Conservation (phyloP, 1,139 yeast species). For the Wickerhamomyces sp. region DNA sequence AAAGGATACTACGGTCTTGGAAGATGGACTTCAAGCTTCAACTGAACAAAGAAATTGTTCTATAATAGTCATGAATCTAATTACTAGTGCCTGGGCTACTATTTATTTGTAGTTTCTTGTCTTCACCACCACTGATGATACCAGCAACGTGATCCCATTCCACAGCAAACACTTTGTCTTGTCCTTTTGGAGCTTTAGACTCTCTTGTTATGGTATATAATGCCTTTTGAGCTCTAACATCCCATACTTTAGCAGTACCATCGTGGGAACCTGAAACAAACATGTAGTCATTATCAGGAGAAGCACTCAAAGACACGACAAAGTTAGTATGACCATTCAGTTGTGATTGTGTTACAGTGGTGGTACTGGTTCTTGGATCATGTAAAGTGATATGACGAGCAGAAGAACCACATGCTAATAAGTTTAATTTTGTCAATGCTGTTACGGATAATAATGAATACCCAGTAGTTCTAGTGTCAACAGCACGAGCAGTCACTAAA, state of each 20-base stretch:
- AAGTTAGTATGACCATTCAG: slow-evolving; percentile 89
- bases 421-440: slow-evolving; percentile 58
- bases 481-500: slow-evolving; percentile 72
- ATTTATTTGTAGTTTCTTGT: slow-evolving; percentile 87
- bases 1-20: slow-evolving; percentile 71
- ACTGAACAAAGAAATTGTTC: neutral
- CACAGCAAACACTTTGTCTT: slow-evolving; percentile 76
- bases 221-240: slow-evolving; percentile 81
- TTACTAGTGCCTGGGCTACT: slow-evolving; percentile 42
- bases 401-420: slow-evolving; percentile 89
- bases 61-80: slow-evolving; percentile 13
- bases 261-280: slow-evolving; percentile 91
- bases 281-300: slow-evolving; percentile 75
- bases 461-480: slow-evolving; percentile 88
- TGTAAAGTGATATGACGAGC: slow-evolving; percentile 93
- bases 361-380: slow-evolving; percentile 71
- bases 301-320: slow-evolving; percentile 72
- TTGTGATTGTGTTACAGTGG: slow-evolving; percentile 57
- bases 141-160: slow-evolving; percentile 71
- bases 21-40: slow-evolving; percentile 25
- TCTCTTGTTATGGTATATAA: slow-evolving; percentile 81
- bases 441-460: slow-evolving; percentile 76
- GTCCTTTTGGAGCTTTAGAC: slow-evolving; percentile 34
- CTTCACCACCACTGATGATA: slow-evolving; percentile 90
- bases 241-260: slow-evolving; percentile 96